Base-by-base conservation (phyloP, 257 asterid genomes). In the Schizonepeta tenuifolia region DNA sequence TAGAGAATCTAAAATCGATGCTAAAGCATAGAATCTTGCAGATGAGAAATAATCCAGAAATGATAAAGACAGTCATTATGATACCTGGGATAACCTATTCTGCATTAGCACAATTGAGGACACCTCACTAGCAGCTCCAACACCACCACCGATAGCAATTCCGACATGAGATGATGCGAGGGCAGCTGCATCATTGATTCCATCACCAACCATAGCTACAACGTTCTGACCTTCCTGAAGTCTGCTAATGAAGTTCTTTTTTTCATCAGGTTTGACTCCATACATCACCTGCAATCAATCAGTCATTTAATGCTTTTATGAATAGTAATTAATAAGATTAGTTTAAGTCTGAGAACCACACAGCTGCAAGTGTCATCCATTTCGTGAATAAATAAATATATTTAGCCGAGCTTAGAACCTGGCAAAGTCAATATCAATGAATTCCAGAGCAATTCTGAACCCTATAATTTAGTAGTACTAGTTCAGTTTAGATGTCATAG, bases 191-290 rank as follows among this genome's bases (percentile, higher is more conserved):
- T 95, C 99, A 79, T 95, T 95, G 64, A 95, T 92, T 71, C 99
- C 99, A 78, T 95, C 99, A 54, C 99, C 99, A 63, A 95, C 99
- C 99, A 95, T 95, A 77, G 99, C 97, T 46, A 95, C 99, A 79
- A 92, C 70, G 55, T 84, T 84, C 76, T 84, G 85, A 67, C 82
- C 86, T 68, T 83, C 79, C 86, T 86, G 92, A 71, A 95, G 96
- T 79, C 68, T 75, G 77, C 79, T 81, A 51, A 95, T 86, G 74
- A 95, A 95, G 75, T 79, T 85, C 83, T 82, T 92, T 67, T 95
- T 95, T 69, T 86, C 86, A 67, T 90, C 96, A 31, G 99, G 98
- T 80, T 90, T 95, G 76, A 88, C 89, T 74, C 90, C 98, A 79
- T 81, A 86, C 17, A 92, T 53, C 35, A 95, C 99, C 99, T 95